A percentile compares a stretch with the other conserved stretches of the same genome.
These are phyloP conservation scores for Lycium ferocissimum DNA, from an alignment of 257 asterid species.

Conservation along the genomic window DNA sequence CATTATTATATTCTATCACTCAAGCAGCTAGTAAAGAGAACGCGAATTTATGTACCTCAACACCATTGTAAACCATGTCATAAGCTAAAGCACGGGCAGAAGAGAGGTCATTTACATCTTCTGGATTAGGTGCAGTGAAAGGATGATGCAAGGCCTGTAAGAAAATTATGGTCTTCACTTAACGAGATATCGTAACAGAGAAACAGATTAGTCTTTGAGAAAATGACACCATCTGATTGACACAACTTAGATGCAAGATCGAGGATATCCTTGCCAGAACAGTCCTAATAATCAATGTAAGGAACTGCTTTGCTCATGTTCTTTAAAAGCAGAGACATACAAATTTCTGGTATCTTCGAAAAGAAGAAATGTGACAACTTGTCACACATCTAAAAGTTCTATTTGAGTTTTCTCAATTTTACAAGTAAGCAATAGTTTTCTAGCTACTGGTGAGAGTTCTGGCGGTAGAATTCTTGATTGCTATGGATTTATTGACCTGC, in stretches of 20 bases:
- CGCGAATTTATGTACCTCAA: conserved; percentile 64
- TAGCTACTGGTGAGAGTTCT: conserved; percentile 2
- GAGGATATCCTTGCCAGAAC: conserved; percentile 6
- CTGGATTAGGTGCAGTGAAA: conserved; percentile 97
- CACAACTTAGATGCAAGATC: neutral
- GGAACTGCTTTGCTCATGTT: neutral
- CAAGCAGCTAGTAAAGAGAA: conserved; percentile 3
- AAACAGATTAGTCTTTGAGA: neutral
- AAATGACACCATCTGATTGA: neutral
- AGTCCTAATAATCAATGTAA: neutral
- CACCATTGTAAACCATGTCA: conserved; percentile 98
- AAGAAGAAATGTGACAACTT: neutral
- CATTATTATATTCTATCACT: neutral
- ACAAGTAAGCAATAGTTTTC: neutral
- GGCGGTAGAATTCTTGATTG: neutral
- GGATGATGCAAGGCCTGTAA: conserved; percentile 97
- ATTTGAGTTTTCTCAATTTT: neutral
- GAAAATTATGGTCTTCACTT: conserved; percentile 22
- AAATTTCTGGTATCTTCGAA: neutral
- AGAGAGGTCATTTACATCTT: conserved; percentile 79
- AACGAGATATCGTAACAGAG: conserved; percentile 10
- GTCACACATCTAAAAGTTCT: conserved; percentile 3
- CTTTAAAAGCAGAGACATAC: neutral
- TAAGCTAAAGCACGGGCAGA: conserved; percentile 98
- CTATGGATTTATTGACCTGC: neutral